Conservation (phyloP, 768 basidiomycete genomes). For the Boletus vermiculosoides region DNA sequence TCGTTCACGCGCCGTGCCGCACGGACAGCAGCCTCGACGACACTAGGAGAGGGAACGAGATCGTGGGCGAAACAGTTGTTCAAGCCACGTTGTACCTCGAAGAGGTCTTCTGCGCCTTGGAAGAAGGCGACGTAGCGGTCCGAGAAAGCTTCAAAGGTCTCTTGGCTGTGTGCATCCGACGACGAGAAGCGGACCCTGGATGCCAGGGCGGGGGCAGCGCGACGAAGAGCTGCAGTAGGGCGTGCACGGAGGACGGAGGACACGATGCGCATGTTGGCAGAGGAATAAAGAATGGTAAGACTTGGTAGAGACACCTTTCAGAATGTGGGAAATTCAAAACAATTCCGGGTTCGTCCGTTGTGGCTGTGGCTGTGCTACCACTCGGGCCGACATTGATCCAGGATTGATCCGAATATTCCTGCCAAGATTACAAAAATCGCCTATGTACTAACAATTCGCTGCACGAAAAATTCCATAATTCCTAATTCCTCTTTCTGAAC, state of each 20-base stretch:
- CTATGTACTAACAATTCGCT: not conserved
- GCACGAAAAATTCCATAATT: not conserved
- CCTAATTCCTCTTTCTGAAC: not conserved
- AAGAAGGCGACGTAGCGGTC: slow-evolving; percentile 94
- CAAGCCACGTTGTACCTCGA: slow-evolving; percentile 97
- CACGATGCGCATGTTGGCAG: slow-evolving; percentile 54
- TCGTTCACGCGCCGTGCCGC: slow-evolving; percentile 93
- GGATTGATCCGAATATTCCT: no score
- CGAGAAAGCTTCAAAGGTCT: slow-evolving; percentile 93
- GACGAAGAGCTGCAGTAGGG: slow-evolving; percentile 42
- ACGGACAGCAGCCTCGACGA: slow-evolving; percentile 83
- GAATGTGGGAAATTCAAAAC: slow-evolving; percentile 12
- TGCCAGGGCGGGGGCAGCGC: slow-evolving; percentile 46
- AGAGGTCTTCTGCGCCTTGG: slow-evolving; percentile 88
- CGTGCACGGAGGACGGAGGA: slow-evolving; percentile 65
- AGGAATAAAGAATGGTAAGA: not conserved
- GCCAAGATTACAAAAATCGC: not conserved
- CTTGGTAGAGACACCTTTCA: not conserved
- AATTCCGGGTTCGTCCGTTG: slow-evolving; percentile 20
- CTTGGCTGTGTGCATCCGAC: slow-evolving; percentile 72
- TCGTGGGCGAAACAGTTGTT: slow-evolving; percentile 99
- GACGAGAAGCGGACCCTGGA: slow-evolving; percentile 34
- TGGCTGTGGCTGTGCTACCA: slow-evolving; percentile 21
- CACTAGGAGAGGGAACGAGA: slow-evolving; percentile 80
- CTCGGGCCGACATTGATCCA: no score